Evolutionary conservation across 495 filamentous ascomycete species (phyloP), one percentile per base, ranked within the genome.

Genomic region (Hyaloscypha bicolor): DNA sequence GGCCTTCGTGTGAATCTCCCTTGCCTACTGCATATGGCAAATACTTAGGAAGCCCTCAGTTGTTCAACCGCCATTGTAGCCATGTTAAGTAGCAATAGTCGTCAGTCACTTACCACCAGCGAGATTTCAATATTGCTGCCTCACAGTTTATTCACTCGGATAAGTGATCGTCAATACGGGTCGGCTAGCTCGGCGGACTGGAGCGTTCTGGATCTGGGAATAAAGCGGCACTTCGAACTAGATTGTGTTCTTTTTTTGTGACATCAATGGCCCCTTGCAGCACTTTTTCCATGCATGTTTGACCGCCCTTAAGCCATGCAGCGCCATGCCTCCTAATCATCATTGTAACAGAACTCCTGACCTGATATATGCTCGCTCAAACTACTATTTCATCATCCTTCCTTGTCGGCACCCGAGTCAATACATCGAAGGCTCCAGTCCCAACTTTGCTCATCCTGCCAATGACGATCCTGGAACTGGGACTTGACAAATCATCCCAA

Each of bases 341-440:
- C 6, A 16, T 14, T 14, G 11, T 19, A 48, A 14, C 42, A 48
- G 42, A 16, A 48, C 42, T 48, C 42, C 16, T 48, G 42, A 4
- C 42, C 16, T 48, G 42, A 4, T 16, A 48, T 19, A 19, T 48
- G 2, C 42, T 48, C 9, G 8, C 42, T 64, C n/a, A 56, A 37
- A 29, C 32, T 25, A 35, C 35, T 12, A 56, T 33, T 33, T 69
- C 66, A 42, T 67, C 55, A 31, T 52, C 67, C 37, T 64, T 69
- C 39, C 35, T 65, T 30, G 68, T 71, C 12, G 73, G 73, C 16
- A 75, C 73, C 11, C 69, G 63, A 6, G 73, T 75, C 72, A 97
- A 81, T 39, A 99, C 87, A 78, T 97, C 95, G 77, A 97, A 97
- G 59, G 87, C 87, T 31, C 96, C 96, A 4, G 95, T 99, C 55